These are phyloP conservation scores for Prototheca wickerhamii DNA, from an alignment of 163 green algal genomes.

Conservation along the genomic window DNA sequence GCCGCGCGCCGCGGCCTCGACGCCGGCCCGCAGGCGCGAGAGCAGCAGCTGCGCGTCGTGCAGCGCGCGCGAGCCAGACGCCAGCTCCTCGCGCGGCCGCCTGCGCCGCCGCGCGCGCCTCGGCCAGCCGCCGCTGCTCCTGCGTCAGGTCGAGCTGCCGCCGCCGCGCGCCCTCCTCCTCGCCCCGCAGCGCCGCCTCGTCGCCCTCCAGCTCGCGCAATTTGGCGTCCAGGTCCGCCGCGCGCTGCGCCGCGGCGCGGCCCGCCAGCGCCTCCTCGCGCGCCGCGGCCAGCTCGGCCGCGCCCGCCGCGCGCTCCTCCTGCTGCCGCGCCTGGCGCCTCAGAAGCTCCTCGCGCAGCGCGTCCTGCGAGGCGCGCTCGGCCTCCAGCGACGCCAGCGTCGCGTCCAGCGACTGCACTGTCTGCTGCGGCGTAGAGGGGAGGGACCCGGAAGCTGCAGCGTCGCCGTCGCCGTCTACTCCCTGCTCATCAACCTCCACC, in stretches of 20 bases:
- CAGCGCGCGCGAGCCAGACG: too few relatives aligned
- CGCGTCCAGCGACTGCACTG: too few relatives aligned
- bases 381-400: slow-evolving; percentile 45
- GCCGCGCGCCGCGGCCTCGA: too few relatives aligned
- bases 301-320: neutral
- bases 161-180: neutral
- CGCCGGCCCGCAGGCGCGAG: neutral
- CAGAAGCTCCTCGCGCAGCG: slow-evolving; percentile 25
- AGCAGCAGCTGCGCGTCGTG: neutral
- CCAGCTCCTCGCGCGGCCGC: too few relatives aligned
- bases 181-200: slow-evolving; percentile 9
- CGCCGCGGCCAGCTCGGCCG: slow-evolving; percentile 18
- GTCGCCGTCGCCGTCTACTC: too few relatives aligned
- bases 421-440: too few relatives aligned
- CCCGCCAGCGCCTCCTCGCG: slow-evolving; percentile 4
- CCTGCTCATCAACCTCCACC: too few relatives aligned
- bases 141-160: slow-evolving; percentile 6
- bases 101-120: neutral
- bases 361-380: slow-evolving; percentile 25
- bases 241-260: slow-evolving; percentile 11
- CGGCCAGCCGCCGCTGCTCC: slow-evolving; percentile 5
- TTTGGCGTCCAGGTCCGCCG: slow-evolving; percentile 13
- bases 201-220: slow-evolving; percentile 16
- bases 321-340: neutral
- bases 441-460: too few relatives aligned